These are phyloP conservation scores for Sphaerulina populicola DNA, from an alignment of 2,329 filamentous ascomycete genomes.

Conservation along the genomic window DNA sequence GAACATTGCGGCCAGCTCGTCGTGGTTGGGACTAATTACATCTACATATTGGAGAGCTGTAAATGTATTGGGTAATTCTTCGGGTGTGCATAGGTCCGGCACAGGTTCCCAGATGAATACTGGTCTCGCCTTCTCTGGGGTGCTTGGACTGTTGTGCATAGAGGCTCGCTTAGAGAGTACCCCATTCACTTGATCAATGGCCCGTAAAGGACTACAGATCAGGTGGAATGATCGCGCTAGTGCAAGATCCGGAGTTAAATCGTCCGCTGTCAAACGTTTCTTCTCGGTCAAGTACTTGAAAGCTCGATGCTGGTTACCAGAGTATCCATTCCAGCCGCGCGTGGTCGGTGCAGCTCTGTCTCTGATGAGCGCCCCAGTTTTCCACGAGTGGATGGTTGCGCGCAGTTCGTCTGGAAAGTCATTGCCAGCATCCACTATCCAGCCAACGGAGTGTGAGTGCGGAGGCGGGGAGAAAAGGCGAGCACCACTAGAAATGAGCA, in stretches of 20 bases:
- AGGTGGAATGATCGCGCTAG: slow-evolving; percentile 74
- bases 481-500: slow-evolving; percentile 49
- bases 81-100: slow-evolving; percentile 73
- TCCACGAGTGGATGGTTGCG: slow-evolving; percentile 61
- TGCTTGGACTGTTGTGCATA: slow-evolving; percentile 11
- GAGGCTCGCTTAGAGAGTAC: slow-evolving; percentile 43
- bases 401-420: slow-evolving; percentile 70
- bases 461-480: slow-evolving; percentile 76
- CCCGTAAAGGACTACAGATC: slow-evolving; percentile 71
- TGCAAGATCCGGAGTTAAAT: slow-evolving; percentile 59
- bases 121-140: slow-evolving; percentile 33
- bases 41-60: slow-evolving; percentile 49
- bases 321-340: slow-evolving; percentile 86
- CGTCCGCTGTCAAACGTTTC: slow-evolving; percentile 63
- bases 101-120: slow-evolving; percentile 93
- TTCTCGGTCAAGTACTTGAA: slow-evolving; percentile 89
- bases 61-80: slow-evolving; percentile 48
- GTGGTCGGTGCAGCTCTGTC: slow-evolving; percentile 65
- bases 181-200: slow-evolving; percentile 64
- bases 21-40: slow-evolving; percentile 70
- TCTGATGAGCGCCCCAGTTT: slow-evolving; percentile 63
- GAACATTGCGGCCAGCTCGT: slow-evolving; percentile 82
- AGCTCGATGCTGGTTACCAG: slow-evolving; percentile 43
- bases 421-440: slow-evolving; percentile 81
- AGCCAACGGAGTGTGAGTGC: slow-evolving; percentile 62